A percentile compares a stretch with the other conserved stretches of the same genome.
phyloP scores from a whole-genome alignment of 306 rosid species.

The Cicer chorassanicum region DNA sequence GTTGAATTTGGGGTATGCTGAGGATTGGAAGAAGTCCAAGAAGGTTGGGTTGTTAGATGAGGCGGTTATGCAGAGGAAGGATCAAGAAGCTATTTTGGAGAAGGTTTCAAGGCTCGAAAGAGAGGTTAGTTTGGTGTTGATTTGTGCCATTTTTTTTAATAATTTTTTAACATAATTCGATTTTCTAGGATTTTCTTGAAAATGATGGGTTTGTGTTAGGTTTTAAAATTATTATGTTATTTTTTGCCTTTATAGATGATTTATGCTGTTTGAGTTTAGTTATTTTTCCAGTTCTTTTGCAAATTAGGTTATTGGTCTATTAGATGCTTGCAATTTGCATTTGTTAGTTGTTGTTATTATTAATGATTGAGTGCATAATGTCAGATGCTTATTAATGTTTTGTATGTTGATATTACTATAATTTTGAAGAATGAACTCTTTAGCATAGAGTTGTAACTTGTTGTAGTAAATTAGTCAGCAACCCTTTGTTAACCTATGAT shows the following conservation, averaged over 20 bases:
- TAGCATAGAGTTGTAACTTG: not conserved
- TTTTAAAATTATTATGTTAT: not conserved
- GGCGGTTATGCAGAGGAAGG: slow-evolving; percentile 71
- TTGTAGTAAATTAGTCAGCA: not conserved
- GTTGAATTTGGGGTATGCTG: too few species aligned
- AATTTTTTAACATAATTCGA: too few species aligned
- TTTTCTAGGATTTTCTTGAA: too few species aligned
- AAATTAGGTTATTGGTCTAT: too few species aligned
- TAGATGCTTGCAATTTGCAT: too few species aligned
- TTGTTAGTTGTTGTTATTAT: not conserved
- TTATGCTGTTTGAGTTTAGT: too few species aligned
- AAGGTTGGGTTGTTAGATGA: slow-evolving; percentile 78
- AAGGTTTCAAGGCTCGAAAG: too few species aligned
- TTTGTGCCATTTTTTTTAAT: too few species aligned
- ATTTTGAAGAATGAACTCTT: not conserved
- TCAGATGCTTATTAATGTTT: not conserved
- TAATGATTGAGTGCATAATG: not conserved
- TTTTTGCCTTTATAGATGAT: not conserved
- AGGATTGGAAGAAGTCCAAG: slow-evolving; percentile 79
- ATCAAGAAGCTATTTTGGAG: slow-evolving; percentile 62
- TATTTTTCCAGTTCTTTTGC: too few species aligned
- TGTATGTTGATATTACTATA: not conserved
- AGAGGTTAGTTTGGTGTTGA: too few species aligned
- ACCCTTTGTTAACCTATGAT: too few species aligned
- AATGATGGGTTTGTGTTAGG: too few species aligned